phyloP scores from a whole-genome alignment of 176 grass and related monocot genomes.

The Oryza meyeriana region DNA sequence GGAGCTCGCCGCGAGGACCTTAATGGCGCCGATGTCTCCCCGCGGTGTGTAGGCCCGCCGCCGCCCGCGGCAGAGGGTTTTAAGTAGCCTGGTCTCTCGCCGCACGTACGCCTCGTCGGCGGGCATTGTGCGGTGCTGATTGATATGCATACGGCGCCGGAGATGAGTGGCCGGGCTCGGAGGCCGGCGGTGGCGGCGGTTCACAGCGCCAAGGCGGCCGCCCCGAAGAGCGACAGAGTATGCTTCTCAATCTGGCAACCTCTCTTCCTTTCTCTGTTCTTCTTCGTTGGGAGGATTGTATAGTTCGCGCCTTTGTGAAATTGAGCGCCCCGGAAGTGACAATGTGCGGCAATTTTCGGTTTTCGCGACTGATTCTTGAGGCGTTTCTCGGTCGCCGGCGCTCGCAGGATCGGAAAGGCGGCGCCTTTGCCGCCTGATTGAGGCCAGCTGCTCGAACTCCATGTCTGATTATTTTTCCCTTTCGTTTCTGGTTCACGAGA shows the following conservation, averaged over 20 bases:
- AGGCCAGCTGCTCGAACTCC: slow-evolving; percentile 13
- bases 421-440: slow-evolving; percentile 21
- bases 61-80: neutral
- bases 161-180: slow-evolving; percentile 42
- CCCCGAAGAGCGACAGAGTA: slow-evolving; percentile 67
- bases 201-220: slow-evolving; percentile 13
- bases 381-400: neutral
- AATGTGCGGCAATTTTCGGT: neutral
- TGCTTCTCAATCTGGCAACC: slow-evolving; percentile 25
- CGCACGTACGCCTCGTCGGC: neutral
- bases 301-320: slow-evolving; percentile 41
- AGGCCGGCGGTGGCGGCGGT: slow-evolving; percentile 16
- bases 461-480: slow-evolving; percentile 1
- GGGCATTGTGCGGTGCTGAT: neutral
- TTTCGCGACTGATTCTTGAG: neutral
- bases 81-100: neutral
- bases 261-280: slow-evolving; percentile 16
- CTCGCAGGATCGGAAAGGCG: neutral
- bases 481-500: neutral
- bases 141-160: slow-evolving; percentile 18
- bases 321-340: slow-evolving; percentile 31
- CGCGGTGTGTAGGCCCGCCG: slow-evolving; percentile 3
- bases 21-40: slow-evolving; percentile 14
- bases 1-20: slow-evolving; percentile 19
- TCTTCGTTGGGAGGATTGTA: slow-evolving; percentile 7